Percentiles rank a stretch among this genome's conserved stretches.
These are phyloP conservation scores for Bruguiera sexangula DNA, from an alignment of 345 rosid species.

Conservation along the genomic window DNA sequence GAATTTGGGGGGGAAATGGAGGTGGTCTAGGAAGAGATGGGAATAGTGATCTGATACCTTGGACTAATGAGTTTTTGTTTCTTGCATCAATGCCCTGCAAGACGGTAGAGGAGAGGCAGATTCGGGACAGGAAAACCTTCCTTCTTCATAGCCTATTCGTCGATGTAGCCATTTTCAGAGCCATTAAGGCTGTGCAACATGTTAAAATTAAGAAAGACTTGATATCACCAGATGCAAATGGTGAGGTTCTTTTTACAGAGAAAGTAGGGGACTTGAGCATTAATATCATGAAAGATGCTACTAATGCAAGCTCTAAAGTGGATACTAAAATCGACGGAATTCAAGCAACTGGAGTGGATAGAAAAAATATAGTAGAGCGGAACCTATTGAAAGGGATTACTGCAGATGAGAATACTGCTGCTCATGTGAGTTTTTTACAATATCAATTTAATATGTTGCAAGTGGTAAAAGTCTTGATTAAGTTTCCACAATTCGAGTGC, in stretches of 20 bases:
- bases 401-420: conserved; percentile 95
- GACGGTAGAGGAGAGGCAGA: conserved; percentile 87
- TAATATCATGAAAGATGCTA: conserved; percentile 54
- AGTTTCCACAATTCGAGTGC: conserved; percentile 30
- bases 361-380: conserved; percentile 57
- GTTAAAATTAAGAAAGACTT: conserved; percentile 43
- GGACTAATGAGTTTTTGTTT: conserved; percentile 73
- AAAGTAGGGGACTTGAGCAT: conserved; percentile 72
- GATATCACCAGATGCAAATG: conserved; percentile 21
- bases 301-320: conserved; percentile 71
- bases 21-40: conserved; percentile 94
- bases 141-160: conserved; percentile 94
- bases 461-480: conserved; percentile 11
- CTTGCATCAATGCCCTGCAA: conserved; percentile 88
- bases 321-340: conserved; percentile 92
- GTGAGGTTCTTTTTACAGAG: conserved; percentile 47
- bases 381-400: conserved; percentile 95
- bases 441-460: conserved; percentile 10
- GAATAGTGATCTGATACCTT: conserved; percentile 66
- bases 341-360: conserved; percentile 59
- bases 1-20: conserved; percentile 88
- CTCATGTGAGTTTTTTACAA: conserved; percentile 61
- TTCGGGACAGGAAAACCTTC: conserved; percentile 90
- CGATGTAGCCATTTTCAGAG: conserved; percentile 78
- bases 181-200: conserved; percentile 69